These are phyloP conservation scores for Citrus reticulata DNA, from an alignment of 345 rosid genomes.

Conservation along the genomic window DNA sequence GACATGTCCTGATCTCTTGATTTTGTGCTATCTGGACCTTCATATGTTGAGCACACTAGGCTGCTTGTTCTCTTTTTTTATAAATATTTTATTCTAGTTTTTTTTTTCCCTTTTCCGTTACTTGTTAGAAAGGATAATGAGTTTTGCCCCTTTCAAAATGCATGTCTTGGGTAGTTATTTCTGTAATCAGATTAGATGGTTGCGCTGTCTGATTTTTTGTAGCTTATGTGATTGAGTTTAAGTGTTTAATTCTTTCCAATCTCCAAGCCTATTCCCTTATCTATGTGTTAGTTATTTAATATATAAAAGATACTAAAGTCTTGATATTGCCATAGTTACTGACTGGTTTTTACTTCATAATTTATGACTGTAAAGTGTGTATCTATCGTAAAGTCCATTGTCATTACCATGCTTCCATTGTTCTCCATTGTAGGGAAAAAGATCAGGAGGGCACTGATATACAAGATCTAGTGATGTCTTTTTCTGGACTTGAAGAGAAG, in stretches of 20 bases:
- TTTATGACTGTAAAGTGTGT: neutral
- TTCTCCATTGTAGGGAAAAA: constrained; percentile 45
- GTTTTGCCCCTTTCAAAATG: neutral
- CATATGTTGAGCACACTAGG: neutral
- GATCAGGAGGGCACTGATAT: constrained; percentile 69
- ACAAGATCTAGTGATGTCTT: constrained; percentile 73
- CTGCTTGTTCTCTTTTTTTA: neutral
- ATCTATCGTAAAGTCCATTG: constrained; percentile 1
- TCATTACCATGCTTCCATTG: constrained; percentile 13
- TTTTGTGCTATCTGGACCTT: neutral
- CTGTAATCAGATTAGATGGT: neutral
- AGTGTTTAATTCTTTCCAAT: neutral
- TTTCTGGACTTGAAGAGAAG: constrained; percentile 80
- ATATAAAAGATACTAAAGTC: neutral
- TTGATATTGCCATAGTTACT: neutral
- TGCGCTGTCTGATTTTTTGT: neutral
- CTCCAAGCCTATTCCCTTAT: neutral
- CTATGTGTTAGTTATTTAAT: neutral
- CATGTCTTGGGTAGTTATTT: neutral
- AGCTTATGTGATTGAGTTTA: neutral
- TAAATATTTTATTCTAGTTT: neutral
- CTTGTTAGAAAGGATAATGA: neutral
- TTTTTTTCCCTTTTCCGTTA: neutral
- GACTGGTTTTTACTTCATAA: neutral
- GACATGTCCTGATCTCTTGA: neutral